Percentiles rank a stretch among this genome's conserved stretches.
phyloP scores from a whole-genome alignment of 2,329 filamentous ascomycete species.

The Epichloe hybrida region DNA sequence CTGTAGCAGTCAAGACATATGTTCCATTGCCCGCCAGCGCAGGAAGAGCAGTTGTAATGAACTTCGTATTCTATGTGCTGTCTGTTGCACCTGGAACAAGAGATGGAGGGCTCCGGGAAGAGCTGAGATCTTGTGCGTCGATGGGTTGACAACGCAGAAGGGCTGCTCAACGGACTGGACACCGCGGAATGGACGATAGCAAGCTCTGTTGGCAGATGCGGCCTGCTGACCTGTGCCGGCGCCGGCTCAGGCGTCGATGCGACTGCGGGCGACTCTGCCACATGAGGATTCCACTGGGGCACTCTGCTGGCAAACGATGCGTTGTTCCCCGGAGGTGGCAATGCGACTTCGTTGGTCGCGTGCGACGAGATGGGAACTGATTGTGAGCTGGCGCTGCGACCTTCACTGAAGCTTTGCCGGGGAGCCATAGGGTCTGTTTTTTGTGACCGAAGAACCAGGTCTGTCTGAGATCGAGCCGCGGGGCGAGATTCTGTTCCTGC shows the following conservation, averaged over 20 bases:
- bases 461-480: conserved; percentile 50
- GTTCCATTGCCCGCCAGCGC: conserved; percentile 59
- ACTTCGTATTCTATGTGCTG: conserved; percentile 70
- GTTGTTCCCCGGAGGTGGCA: conserved; percentile 10
- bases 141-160: conserved; percentile 19
- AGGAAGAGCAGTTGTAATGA: conserved; percentile 69
- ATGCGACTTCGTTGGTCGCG: conserved; percentile 11
- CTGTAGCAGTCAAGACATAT: conserved; percentile 75
- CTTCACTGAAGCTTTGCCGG: conserved; percentile 28
- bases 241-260: conserved; percentile 10
- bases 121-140: conserved; percentile 33
- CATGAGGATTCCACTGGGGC: conserved; percentile 14
- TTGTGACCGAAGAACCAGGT: conserved; percentile 37
- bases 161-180: conserved; percentile 19
- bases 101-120: conserved; percentile 58
- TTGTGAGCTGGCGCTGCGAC: conserved; percentile 27
- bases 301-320: conserved; percentile 25
- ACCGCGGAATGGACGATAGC: conserved; percentile 22
- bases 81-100: conserved; percentile 58
- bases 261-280: conserved; percentile 1
- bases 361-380: conserved; percentile 16
- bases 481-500: conserved; percentile 30
- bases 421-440: conserved; percentile 22
- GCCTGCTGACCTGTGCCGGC: conserved; percentile 11
- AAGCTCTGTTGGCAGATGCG: conserved; percentile 26